Evolutionary conservation across 805 yeast species (phyloP), one percentile per base, ranked within the genome.

Genomic region (Metschnikowia corniflorae): DNA sequence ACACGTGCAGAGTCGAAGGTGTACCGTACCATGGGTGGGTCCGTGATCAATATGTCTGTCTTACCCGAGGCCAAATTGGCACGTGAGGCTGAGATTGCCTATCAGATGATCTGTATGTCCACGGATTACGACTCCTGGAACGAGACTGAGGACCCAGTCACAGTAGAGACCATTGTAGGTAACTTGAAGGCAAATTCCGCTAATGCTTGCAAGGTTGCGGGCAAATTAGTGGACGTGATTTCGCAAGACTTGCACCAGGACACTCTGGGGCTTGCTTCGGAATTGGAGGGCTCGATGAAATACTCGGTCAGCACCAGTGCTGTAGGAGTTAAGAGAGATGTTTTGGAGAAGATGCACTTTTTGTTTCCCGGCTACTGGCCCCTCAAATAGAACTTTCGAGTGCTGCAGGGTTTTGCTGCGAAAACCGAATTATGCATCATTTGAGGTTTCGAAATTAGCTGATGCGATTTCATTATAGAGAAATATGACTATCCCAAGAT

Each of bases 81-180:
- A 3, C 78, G 94, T 56, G 99, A 93, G 66, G 96, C 97, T 29
- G 99, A 93, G 64, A 82, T 93, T 47, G 75, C 95, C 19, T 93
- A 93, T 65, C 97, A 91, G 64, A 93, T 93, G 97, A 76, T 93
- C 47, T 93, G 99, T 65, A 93, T 93, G 99, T 82, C 95, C 1
- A 93, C 99, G 3, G 99, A 93, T 62, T 93, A 93, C 64, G 99
- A 93, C 58, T 95, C 98, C 16, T 93, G 99, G 99, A 85, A 88
- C 57, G 95, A 83, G 53, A 78, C 77, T 36, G 97, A 82, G 57
- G 97, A 91, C 55, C 91, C 97, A 2, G 99, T 93, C 31, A 89
- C 97, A 7, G 97, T 93, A n/a, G 97, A 89, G 65, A 84, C 95
- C 4, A 96, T 93, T 27, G 88, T 93, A 33, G 87, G 95, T 37